Conservation (phyloP, 345 rosid species). For the Gossypium raimondii region DNA sequence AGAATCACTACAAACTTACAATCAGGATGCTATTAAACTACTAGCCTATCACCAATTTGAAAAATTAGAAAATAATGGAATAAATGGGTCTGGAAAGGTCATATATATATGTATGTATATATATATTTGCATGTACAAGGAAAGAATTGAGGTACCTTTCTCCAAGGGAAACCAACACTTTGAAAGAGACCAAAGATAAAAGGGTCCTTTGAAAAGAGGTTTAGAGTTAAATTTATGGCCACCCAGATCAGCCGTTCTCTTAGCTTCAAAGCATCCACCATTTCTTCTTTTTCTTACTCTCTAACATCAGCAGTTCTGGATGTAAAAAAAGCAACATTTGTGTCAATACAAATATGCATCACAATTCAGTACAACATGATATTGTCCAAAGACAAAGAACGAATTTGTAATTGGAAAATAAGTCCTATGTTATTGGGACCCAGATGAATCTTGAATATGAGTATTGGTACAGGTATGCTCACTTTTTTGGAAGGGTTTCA, state of each 20-base stretch:
- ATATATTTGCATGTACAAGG: not conserved
- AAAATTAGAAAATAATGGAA: not conserved
- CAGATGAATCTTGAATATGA: too few relatives aligned
- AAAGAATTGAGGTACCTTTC: not conserved
- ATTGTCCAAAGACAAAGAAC: not conserved
- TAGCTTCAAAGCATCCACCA: slow-evolving; percentile 41
- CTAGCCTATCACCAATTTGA: not conserved
- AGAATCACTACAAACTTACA: not conserved
- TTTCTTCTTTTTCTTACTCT: slow-evolving; percentile 41
- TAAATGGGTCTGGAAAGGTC: not conserved
- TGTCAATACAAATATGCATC: not conserved
- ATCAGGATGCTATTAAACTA: not conserved
- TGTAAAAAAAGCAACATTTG: not conserved
- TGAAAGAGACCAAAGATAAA: not conserved
- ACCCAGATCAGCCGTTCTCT: not conserved
- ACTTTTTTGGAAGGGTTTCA: too few relatives aligned
- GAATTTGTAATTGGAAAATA: too few relatives aligned
- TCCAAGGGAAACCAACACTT: not conserved
- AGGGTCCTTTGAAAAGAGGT: not conserved
- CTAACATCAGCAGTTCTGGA: slow-evolving; percentile 34
- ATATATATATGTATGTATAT: not conserved
- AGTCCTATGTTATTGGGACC: too few relatives aligned
- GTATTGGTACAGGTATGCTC: too few relatives aligned
- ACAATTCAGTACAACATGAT: not conserved
- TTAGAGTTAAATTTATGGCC: not conserved